A percentile compares a stretch with the other conserved stretches of the same genome.
These are phyloP conservation scores for Capsicum rhomboideum DNA, from an alignment of 257 asterid genomes.

Conservation along the genomic window DNA sequence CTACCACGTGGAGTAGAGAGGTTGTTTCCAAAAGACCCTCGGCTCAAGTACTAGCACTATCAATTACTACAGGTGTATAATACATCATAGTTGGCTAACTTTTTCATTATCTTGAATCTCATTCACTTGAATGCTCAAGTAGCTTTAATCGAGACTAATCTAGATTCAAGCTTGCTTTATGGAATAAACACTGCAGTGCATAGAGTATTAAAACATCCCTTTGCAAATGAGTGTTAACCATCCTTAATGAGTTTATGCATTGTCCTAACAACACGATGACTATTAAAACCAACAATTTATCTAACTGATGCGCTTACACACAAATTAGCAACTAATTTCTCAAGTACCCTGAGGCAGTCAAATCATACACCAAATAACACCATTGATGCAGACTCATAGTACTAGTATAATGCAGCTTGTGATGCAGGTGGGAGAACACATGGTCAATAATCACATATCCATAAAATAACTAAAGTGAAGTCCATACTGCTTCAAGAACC, in stretches of 20 bases:
- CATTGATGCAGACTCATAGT: background rate
- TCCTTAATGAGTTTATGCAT: background rate
- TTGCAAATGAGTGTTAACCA: background rate
- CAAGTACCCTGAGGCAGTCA: background rate
- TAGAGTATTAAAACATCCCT: background rate
- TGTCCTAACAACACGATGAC: background rate
- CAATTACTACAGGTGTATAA: too few relatives aligned
- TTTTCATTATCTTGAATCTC: too few relatives aligned
- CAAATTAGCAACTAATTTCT: background rate
- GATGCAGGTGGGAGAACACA: background rate
- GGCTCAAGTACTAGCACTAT: too few relatives aligned
- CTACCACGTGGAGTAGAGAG: too few relatives aligned
- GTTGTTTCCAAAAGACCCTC: too few relatives aligned
- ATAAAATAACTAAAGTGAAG: background rate
- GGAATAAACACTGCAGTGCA: background rate
- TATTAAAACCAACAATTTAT: background rate
- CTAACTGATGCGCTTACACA: background rate
- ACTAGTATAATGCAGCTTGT: background rate
- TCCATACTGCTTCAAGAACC: background rate
- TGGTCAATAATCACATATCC: background rate
- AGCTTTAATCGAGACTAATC: too few relatives aligned
- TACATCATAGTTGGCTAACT: too few relatives aligned
- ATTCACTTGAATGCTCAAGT: too few relatives aligned
- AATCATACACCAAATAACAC: background rate
- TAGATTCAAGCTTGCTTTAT: background rate